These are phyloP conservation scores for Excoecaria agallocha DNA, from an alignment of 345 rosid genomes.

Conservation along the genomic window DNA sequence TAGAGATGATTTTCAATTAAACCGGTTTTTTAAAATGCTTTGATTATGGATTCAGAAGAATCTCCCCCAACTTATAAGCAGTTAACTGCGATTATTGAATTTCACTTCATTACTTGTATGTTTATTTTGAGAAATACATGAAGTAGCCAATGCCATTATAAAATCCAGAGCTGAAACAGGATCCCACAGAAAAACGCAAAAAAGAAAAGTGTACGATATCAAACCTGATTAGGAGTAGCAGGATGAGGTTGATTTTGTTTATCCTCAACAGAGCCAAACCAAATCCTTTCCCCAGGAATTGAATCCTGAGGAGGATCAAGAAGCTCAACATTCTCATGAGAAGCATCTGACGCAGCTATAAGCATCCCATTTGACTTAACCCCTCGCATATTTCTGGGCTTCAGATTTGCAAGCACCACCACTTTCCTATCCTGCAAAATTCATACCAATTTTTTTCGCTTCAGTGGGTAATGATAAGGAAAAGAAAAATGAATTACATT, in stretches of 20 bases:
- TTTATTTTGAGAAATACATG: too few species aligned
- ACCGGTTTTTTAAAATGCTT: neutral
- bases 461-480: neutral
- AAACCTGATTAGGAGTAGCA: slow-evolving; percentile 74
- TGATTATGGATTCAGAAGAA: too few species aligned
- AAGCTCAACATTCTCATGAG: slow-evolving; percentile 80
- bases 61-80: neutral
- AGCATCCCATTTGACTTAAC: slow-evolving; percentile 92
- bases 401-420: slow-evolving; percentile 79
- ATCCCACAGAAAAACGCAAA: neutral
- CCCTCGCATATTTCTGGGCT: slow-evolving; percentile 94
- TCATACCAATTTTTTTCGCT: neutral
- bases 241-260: slow-evolving; percentile 51
- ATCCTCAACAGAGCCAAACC: slow-evolving; percentile 74
- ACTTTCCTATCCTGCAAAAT: slow-evolving; percentile 56
- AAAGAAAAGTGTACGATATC: neutral
- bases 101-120: neutral
- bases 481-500: neutral
- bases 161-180: neutral
- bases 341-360: slow-evolving; percentile 74
- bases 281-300: slow-evolving; percentile 72
- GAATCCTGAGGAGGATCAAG: slow-evolving; percentile 73
- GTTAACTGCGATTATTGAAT: neutral
- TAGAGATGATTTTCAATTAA: neutral
- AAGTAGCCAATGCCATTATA: too few species aligned